These are phyloP conservation scores for Vitis riparia DNA, from an alignment of 164 flowering plant species.

Conservation along the genomic window DNA sequence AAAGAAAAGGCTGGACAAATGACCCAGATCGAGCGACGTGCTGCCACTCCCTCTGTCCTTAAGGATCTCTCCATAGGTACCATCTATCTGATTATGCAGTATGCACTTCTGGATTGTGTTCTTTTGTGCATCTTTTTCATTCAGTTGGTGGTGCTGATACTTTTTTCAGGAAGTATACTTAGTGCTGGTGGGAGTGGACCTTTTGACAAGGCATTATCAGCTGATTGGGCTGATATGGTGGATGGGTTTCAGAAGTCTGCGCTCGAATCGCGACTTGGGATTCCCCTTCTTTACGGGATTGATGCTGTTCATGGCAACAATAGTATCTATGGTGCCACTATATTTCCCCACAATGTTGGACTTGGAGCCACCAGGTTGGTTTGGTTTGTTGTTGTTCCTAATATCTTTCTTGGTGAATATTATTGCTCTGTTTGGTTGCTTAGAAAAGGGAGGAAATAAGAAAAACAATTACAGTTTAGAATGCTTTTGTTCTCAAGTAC, in stretches of 20 bases:
- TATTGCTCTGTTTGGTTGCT: not conserved
- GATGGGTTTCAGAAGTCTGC: conserved; percentile 53
- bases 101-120: not conserved
- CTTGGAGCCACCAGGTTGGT: conserved; percentile 69
- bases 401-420: not conserved
- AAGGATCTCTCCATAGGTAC: conserved; percentile 43
- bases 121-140: conserved; percentile 1
- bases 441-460: not conserved
- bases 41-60: conserved; percentile 44
- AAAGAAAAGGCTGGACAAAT: conserved; percentile 70
- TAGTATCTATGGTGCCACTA: conserved; percentile 61
- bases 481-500: not conserved
- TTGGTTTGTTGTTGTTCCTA: not conserved
- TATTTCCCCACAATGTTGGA: conserved; percentile 71
- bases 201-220: conserved; percentile 31
- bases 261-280: conserved; percentile 54
- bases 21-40: conserved; percentile 66
- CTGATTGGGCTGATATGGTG: conserved; percentile 74
- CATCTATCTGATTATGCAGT: not conserved
- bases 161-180: conserved; percentile 53
- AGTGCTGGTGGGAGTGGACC: conserved; percentile 67
- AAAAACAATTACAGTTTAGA: not conserved
- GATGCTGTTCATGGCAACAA: conserved; percentile 82
- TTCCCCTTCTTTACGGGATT: conserved; percentile 60
- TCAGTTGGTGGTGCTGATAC: not conserved